Percentiles rank a stretch among this genome's conserved stretches.
Conservation (phyloP, 2,329 filamentous ascomycete species). For the Diaporthe longicolla region DNA sequence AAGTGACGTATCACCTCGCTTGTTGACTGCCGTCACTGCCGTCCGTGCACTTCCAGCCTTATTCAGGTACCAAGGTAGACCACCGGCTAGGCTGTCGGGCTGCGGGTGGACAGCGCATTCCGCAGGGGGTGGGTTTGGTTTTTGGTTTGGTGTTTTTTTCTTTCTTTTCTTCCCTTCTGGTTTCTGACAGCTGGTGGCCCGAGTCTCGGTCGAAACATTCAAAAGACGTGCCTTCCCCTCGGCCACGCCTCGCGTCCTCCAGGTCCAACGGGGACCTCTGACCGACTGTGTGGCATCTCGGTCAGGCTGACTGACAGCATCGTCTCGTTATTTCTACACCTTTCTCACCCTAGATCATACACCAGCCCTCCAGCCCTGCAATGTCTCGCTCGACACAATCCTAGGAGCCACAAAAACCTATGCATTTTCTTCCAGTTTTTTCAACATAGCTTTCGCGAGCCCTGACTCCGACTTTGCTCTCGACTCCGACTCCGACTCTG, state of each 20-base stretch:
- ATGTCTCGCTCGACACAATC: constrained; percentile 16
- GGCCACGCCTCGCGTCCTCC: constrained; percentile 7
- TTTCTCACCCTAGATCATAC: background rate
- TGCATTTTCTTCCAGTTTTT: background rate
- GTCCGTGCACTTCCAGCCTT: constrained; percentile 8
- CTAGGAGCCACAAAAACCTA: constrained; percentile 15
- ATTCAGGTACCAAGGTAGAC: constrained; percentile 13
- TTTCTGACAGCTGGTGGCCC: constrained; percentile 11
- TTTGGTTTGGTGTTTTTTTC: too few relatives aligned
- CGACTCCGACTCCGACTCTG: background rate
- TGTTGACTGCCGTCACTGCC: constrained; percentile 25
- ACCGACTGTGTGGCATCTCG: constrained; percentile 11
- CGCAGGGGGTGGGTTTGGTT: too few relatives aligned
- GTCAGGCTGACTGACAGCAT: background rate
- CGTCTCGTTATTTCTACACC: background rate
- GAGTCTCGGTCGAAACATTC: constrained; percentile 13
- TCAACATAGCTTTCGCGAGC: background rate
- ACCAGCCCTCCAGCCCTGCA: background rate
- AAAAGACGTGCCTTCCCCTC: background rate
- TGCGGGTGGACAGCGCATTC: too few relatives aligned
- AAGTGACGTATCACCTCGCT: constrained; percentile 27
- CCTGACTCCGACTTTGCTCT: background rate
- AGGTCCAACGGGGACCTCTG: background rate
- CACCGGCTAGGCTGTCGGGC: background rate
- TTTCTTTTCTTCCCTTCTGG: too few relatives aligned